A percentile compares a stretch with the other conserved stretches of the same genome.
Evolutionary conservation across 2,329 filamentous ascomycete genomes (phyloP).

Genomic region (Botrytis squamosa): DNA sequence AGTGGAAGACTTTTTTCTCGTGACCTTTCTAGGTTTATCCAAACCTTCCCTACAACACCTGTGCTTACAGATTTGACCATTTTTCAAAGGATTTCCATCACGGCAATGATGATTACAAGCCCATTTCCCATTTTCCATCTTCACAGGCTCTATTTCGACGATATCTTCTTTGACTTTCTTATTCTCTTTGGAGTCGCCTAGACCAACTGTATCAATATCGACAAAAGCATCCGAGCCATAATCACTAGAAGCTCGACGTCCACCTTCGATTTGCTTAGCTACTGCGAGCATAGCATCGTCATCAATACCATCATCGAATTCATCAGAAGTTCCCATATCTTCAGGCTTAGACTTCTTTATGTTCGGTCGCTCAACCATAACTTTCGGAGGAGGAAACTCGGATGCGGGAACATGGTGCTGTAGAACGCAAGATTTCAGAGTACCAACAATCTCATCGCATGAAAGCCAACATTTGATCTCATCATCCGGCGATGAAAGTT

Average conservation of each 20-base stretch:
- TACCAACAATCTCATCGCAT: conserved; percentile 80
- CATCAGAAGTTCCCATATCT: conserved; percentile 29
- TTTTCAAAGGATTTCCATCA: conserved; percentile 42
- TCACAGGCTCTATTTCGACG: conserved; percentile 43
- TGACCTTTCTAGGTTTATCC: conserved; percentile 52
- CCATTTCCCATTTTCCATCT: conserved; percentile 69
- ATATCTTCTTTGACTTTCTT: not conserved
- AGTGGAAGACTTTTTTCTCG: conserved; percentile 24
- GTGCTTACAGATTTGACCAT: conserved; percentile 60
- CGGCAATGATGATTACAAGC: conserved; percentile 68
- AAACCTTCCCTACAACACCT: conserved; percentile 70
- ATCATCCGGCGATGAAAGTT: conserved; percentile 54
- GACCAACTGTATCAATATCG: conserved; percentile 46
- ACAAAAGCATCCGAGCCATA: conserved; percentile 51
- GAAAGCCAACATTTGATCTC: conserved; percentile 68
- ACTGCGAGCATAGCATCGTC: conserved; percentile 46
- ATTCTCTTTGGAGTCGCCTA: conserved; percentile 2
- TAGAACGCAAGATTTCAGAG: conserved; percentile 38
- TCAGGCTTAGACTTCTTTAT: not conserved
- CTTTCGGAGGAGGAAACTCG: conserved; percentile 35
- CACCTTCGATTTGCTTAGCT: conserved; percentile 32
- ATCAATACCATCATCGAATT: conserved; percentile 39
- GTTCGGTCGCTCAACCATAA: conserved; percentile 3
- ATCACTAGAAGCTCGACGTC: conserved; percentile 25
- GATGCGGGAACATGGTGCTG: conserved; percentile 39